Evolutionary conservation across 1,284 basidiomycete genomes (phyloP).

Genomic region (Ustilago tritici): DNA sequence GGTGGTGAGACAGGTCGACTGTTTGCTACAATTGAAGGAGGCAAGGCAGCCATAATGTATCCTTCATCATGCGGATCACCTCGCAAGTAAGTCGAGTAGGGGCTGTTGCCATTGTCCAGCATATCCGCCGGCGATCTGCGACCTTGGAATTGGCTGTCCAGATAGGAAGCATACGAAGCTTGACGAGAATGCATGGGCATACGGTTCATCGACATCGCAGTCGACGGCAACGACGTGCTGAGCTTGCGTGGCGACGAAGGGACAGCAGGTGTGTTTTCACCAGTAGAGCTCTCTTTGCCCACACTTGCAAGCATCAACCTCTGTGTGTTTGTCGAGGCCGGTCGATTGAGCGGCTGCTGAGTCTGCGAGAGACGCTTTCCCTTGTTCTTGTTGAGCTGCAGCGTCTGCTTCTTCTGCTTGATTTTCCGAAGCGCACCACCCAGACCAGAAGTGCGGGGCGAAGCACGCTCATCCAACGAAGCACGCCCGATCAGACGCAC

Average conservation of each 20-base stretch:
- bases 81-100: conserved; percentile 53
- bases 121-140: conserved; percentile 45
- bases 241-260: conserved; percentile 34
- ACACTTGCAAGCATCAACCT: conserved; percentile 34
- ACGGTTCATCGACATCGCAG: conserved; percentile 35
- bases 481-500: conserved; percentile 83
- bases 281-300: conserved; percentile 31
- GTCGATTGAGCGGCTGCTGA: conserved; percentile 25
- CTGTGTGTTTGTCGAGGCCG: conserved; percentile 30
- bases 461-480: conserved; percentile 79
- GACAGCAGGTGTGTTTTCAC: conserved; percentile 23
- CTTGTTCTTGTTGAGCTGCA: conserved; percentile 54
- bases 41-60: conserved; percentile 62
- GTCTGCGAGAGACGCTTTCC: conserved; percentile 21
- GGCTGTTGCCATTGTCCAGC: conserved; percentile 40
- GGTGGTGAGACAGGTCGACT: conserved; percentile 31
- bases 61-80: conserved; percentile 61
- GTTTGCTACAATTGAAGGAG: conserved; percentile 23
- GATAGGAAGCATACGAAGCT: conserved; percentile 56
- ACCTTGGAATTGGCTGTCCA: conserved; percentile 49
- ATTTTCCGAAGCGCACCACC: conserved; percentile 61
- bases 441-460: conserved; percentile 50
- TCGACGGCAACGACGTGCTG: conserved; percentile 33
- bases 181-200: conserved; percentile 58
- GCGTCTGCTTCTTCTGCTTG: conserved; percentile 40